These are phyloP conservation scores for Anaeramoeba flamelloides DNA, from an alignment of 78 protist genomes.

Conservation along the genomic window DNA sequence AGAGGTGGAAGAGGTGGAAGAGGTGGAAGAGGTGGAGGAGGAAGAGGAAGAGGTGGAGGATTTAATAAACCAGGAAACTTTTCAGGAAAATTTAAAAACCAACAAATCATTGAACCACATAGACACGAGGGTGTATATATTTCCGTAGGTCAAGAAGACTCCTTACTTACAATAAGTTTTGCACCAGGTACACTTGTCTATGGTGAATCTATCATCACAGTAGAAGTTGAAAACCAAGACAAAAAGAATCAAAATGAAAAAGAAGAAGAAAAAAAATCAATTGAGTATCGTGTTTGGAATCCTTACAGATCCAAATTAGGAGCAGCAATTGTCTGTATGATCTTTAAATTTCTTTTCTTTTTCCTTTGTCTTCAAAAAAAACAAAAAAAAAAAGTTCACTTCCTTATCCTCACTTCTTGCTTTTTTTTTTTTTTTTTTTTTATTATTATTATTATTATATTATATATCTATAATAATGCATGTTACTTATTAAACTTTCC, in stretches of 20 bases:
- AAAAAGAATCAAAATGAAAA: constrained; percentile 9
- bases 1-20: not conserved
- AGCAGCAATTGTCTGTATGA: constrained; percentile 92
- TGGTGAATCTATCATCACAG: constrained; percentile 90
- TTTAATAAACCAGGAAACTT: constrained; percentile 73
- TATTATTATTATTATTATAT: no score
- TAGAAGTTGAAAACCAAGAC: no score
- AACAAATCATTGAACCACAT: constrained; percentile 70
- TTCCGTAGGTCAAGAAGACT: constrained; percentile 80
- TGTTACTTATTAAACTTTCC: no score
- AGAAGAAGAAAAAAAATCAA: constrained; percentile 45
- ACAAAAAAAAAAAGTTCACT: no score
- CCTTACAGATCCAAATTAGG: constrained; percentile 99
- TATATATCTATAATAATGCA: no score
- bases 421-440: no score
- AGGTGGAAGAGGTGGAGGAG: constrained; percentile 27
- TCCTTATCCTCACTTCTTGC: no score
- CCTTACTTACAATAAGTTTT: constrained; percentile 67
- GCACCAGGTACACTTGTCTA: constrained; percentile 93
- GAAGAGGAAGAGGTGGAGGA: constrained; percentile 49
- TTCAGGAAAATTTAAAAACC: no score
- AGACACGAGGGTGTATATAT: constrained; percentile 86
- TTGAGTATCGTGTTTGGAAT: constrained; percentile 99
- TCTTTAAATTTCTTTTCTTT: no score
- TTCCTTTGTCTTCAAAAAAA: no score